A percentile compares a stretch with the other conserved stretches of the same genome.
Evolutionary conservation across 2,329 filamentous ascomycete genomes (phyloP).

Genomic region (Meredithiella fracta): DNA sequence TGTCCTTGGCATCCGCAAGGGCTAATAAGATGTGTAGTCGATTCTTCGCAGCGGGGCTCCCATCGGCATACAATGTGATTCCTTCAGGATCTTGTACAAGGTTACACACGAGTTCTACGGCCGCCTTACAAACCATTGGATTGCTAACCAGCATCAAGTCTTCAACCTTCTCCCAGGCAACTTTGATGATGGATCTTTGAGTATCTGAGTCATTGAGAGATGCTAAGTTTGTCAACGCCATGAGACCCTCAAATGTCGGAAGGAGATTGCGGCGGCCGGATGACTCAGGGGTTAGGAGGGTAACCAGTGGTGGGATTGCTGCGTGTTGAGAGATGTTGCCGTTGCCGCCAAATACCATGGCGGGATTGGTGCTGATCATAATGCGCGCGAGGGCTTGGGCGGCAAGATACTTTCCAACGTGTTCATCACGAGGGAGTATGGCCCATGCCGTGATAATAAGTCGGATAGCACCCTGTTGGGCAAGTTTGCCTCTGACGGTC

Average conservation of each 20-base stretch:
- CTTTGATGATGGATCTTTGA: constrained; percentile 52
- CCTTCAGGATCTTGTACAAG: constrained; percentile 55
- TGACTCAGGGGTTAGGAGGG: constrained; percentile 50
- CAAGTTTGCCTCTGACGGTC: constrained; percentile 58
- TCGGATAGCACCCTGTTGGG: constrained; percentile 86
- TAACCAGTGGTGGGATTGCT: constrained; percentile 67
- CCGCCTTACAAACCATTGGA: constrained; percentile 58
- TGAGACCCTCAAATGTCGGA: constrained; percentile 74
- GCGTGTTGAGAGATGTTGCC: constrained; percentile 58
- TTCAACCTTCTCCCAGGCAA: constrained; percentile 61
- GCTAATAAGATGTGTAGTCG: constrained; percentile 73
- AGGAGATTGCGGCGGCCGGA: constrained; percentile 59
- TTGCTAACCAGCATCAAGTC: constrained; percentile 69
- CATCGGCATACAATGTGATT: constrained; percentile 52
- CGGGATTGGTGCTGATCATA: constrained; percentile 70
- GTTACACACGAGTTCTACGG: constrained; percentile 84
- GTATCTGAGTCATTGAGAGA: constrained; percentile 54
- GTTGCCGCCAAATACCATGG: constrained; percentile 65
- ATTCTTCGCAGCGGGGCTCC: constrained; percentile 48
- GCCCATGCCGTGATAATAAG: constrained; percentile 59
- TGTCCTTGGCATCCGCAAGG: constrained; percentile 71
- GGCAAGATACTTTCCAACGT: constrained; percentile 37
- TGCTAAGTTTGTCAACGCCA: constrained; percentile 87
- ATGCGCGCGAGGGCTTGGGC: constrained; percentile 73
- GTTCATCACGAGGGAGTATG: constrained; percentile 38